phyloP scores from a whole-genome alignment of 306 rosid genomes.

The Albizia julibrissin region DNA sequence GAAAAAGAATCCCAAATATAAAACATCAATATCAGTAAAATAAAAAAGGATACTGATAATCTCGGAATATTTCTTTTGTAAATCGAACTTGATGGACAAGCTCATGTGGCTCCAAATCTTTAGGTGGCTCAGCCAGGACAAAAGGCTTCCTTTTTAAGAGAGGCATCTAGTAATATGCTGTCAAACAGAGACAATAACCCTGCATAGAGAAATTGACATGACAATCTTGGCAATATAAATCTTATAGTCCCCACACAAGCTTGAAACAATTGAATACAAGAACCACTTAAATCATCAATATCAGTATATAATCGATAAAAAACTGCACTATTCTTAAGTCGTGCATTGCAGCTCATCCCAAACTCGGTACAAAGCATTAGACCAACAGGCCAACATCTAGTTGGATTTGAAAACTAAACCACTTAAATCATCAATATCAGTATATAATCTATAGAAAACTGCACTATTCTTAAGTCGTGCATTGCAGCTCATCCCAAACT shows the following conservation, averaged over 20 bases:
- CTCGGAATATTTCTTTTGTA: slow-evolving; percentile 81
- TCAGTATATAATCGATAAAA: not conserved
- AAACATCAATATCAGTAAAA: not conserved
- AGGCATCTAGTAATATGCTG: slow-evolving; percentile 65
- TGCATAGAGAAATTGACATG: slow-evolving; percentile 34
- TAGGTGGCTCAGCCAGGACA: slow-evolving; percentile 65
- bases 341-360: not conserved
- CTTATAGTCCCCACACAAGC: slow-evolving; percentile 10
- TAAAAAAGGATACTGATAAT: slow-evolving; percentile 80
- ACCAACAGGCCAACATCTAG: not conserved
- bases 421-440: not conserved
- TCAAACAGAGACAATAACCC: slow-evolving; percentile 35
- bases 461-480: not conserved
- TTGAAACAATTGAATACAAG: slow-evolving; percentile 12
- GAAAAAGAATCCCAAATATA: not conserved
- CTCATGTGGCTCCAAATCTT: slow-evolving; percentile 73
- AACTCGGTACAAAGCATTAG: not conserved
- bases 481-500: not conserved
- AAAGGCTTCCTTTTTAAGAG: slow-evolving; percentile 73
- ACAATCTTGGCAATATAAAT: slow-evolving; percentile 12
- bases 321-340: not conserved
- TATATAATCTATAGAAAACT: not conserved
- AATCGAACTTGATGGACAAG: slow-evolving; percentile 78
- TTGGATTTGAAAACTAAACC: slow-evolving; percentile 18
- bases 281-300: slow-evolving; percentile 12